Conservation (phyloP, 805 yeast species). For the Saturnispora dispora region DNA sequence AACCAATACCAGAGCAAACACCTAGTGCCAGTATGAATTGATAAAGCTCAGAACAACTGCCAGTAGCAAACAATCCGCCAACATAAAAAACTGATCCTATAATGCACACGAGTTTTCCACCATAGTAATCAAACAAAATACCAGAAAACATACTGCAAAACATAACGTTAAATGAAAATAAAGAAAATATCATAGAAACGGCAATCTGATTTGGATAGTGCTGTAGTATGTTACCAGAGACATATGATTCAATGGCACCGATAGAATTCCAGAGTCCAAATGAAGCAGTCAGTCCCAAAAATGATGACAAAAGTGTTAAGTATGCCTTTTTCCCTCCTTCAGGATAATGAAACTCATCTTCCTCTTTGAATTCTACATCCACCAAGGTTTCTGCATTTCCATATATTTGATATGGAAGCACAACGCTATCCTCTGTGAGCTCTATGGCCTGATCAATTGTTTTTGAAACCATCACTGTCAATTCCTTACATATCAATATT, state of each 20-base stretch:
- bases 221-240: constrained; percentile 42
- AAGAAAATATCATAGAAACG: constrained; percentile 65
- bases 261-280: constrained; percentile 60
- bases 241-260: constrained; percentile 61
- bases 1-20: constrained; percentile 35
- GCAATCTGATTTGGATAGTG: constrained; percentile 34
- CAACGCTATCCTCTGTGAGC: background rate
- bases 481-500: too few relatives aligned
- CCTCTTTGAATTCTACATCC: constrained; percentile 8
- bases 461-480: too few relatives aligned
- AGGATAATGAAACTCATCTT: constrained; percentile 29
- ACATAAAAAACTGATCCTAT: constrained; percentile 30
- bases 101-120: constrained; percentile 31
- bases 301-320: constrained; percentile 41
- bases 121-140: constrained; percentile 37
- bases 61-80: constrained; percentile 37
- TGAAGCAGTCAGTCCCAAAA: constrained; percentile 45
- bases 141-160: constrained; percentile 36
- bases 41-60: constrained; percentile 33
- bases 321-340: constrained; percentile 51
- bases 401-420: background rate
- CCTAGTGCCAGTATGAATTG: constrained; percentile 49
- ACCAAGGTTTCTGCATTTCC: background rate
- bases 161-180: constrained; percentile 36
- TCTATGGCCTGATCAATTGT: background rate